A percentile compares a stretch with the other conserved stretches of the same genome.
These are phyloP conservation scores for Monotropa hypopitys DNA, from an alignment of 179 eudicot genomes.

Conservation along the genomic window DNA sequence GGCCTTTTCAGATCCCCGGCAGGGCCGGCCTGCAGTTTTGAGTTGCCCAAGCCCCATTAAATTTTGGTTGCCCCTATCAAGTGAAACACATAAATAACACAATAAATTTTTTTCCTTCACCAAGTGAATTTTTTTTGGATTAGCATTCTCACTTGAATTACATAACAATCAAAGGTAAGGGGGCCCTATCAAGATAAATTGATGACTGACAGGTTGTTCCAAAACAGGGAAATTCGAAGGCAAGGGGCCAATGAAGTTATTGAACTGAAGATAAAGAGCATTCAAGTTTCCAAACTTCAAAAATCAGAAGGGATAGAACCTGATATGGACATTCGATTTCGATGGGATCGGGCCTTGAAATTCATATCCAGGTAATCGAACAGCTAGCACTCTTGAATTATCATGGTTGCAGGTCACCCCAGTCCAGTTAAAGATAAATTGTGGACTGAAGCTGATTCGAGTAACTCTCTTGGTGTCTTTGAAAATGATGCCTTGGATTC, in stretches of 20 bases:
- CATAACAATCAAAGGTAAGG: too few species aligned
- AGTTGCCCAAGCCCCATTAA: too few species aligned
- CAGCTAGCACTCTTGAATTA: constrained; percentile 34
- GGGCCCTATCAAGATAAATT: too few species aligned
- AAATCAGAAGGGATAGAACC: constrained; percentile 64
- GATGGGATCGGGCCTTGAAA: constrained; percentile 57
- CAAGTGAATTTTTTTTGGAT: too few species aligned
- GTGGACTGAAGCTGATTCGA: constrained; percentile 13
- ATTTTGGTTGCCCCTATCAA: too few species aligned
- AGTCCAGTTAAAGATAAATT: constrained; percentile 36
- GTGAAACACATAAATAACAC: too few species aligned
- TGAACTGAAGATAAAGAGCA: constrained; percentile 60
- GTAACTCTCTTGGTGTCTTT: constrained; percentile 10
- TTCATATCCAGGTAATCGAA: constrained; percentile 58
- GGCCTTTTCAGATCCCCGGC: too few species aligned
- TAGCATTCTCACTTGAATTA: too few species aligned
- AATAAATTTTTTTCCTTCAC: too few species aligned
- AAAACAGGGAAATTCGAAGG: constrained; percentile 54
- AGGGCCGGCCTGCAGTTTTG: too few species aligned
- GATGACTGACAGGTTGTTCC: constrained; percentile 46
- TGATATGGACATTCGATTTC: constrained; percentile 40
- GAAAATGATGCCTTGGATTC: constrained; percentile 3
- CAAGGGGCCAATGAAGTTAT: constrained; percentile 54
- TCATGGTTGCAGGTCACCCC: constrained; percentile 56
- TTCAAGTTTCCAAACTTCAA: constrained; percentile 41